Evolutionary conservation across 2,329 filamentous ascomycete species (phyloP).

Genomic region (Hirsutella minnesotensis): DNA sequence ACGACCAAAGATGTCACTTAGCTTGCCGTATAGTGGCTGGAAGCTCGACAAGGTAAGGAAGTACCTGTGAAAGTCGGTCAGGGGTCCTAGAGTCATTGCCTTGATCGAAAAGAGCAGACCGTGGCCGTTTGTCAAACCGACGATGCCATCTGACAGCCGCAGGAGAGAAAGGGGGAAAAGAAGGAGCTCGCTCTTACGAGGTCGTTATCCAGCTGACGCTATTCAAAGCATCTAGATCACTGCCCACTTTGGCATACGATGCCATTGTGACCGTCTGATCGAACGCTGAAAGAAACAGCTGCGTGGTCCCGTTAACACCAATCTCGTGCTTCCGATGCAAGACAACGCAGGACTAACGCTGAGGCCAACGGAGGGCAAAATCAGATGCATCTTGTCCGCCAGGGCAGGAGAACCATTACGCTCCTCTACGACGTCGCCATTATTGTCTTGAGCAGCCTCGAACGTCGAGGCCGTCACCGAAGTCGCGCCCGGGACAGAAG

Average conservation of each 20-base stretch:
- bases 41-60: conserved; percentile 65
- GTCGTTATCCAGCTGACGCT: conserved; percentile 63
- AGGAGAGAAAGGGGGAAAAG: background rate
- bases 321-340: background rate
- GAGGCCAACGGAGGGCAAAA: too few species aligned
- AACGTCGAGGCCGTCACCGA: too few species aligned
- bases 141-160: background rate
- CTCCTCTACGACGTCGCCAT: too few species aligned
- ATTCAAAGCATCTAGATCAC: conserved; percentile 61
- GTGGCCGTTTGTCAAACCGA: background rate
- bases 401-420: too few species aligned
- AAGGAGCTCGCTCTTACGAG: conserved; percentile 16
- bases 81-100: background rate
- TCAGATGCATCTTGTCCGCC: too few species aligned
- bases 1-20: conserved; percentile 60
- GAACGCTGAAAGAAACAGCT: conserved; percentile 13
- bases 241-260: conserved; percentile 67
- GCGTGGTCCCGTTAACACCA: background rate
- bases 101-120: background rate
- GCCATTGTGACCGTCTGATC: conserved; percentile 69
- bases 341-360: too few species aligned
- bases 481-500: too few species aligned
- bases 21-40: conserved; percentile 62
- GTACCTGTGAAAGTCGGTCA: conserved; percentile 32
- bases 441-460: too few species aligned